Evolutionary conservation across 2,329 filamentous ascomycete species (phyloP), one percentile per base, ranked within the genome.

Genomic region (Microdochium trichocladiopsis): DNA sequence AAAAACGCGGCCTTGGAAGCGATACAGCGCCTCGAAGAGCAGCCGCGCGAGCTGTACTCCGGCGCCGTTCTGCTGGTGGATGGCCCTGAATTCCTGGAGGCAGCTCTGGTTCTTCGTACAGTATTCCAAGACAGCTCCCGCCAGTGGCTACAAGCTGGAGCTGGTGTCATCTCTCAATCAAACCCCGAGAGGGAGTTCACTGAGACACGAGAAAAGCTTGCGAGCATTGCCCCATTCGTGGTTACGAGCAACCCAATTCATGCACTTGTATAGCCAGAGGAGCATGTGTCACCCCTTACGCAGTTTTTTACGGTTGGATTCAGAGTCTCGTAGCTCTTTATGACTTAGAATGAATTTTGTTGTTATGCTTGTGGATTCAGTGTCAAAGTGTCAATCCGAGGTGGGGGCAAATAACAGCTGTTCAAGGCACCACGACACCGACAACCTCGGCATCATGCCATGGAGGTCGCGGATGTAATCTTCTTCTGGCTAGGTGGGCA

Each of bases 141-240:
- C n/a, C 41, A 22, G 41, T 45, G 41, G 57, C 57, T 31, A 55
- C 55, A n/a, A 12, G 41, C 41, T 22, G 41, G 41, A 9, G 55
- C 57, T 24, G 57, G 56, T 2, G 47, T 59, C 43, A 55, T 58
- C 37, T 47, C 28, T 2, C 49, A 48, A 36, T 58, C 55, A 14
- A 45, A 55, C 28, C 55, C 55, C 18, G 43, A 58, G 45, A 36
- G 57, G 12, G 57, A 59, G 50, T 43, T 58, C 14, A 53, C 24
- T n/a, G 56, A 59, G 43, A 59, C 56, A 14, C 18, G 24, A 2
- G 55, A 58, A 53, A 58, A 59, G 50, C 43, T 59, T 22, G 37
- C 31, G 28, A 50, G 49, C 24, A 41, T 50, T 25, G 49, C 49
- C 22, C 49, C 49, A n/a, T 50, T 45, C 18, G 41, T 45, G 3